Percentiles rank a stretch among this genome's conserved stretches.
Evolutionary conservation across 805 yeast species (phyloP).

Genomic region (Maudiozyma saulgeensis): DNA sequence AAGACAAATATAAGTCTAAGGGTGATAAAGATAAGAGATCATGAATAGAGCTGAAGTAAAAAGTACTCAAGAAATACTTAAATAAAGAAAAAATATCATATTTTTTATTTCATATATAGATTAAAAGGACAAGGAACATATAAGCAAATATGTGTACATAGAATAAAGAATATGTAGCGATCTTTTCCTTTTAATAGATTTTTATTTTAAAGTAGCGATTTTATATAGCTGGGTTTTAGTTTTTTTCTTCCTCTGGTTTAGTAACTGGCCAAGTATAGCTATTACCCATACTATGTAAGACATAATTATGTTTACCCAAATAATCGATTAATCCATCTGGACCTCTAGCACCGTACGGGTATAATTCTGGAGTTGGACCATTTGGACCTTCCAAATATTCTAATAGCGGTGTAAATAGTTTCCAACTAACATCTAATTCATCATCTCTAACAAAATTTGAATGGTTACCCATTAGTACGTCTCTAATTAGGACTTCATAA

Average conservation of each 20-base stretch:
- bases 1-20: conserved; percentile 53
- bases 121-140: background rate
- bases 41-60: no score
- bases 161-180: background rate
- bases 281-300: conserved; percentile 44
- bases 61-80: background rate
- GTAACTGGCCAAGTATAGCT: conserved; percentile 89
- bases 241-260: conserved; percentile 29
- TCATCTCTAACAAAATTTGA: conserved; percentile 97
- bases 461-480: conserved; percentile 84
- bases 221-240: background rate
- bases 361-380: conserved; percentile 56
- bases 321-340: conserved; percentile 58
- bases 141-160: background rate
- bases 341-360: conserved; percentile 88
- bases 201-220: background rate
- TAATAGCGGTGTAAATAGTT: conserved; percentile 82
- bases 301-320: conserved; percentile 62
- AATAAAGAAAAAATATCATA: no score
- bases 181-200: background rate
- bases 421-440: conserved; percentile 91
- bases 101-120: no score
- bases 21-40: background rate
- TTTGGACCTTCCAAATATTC: conserved; percentile 64
- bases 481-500: conserved; percentile 89